Base-by-base conservation (phyloP, 257 asterid genomes). In the Penstemon davidsonii region DNA sequence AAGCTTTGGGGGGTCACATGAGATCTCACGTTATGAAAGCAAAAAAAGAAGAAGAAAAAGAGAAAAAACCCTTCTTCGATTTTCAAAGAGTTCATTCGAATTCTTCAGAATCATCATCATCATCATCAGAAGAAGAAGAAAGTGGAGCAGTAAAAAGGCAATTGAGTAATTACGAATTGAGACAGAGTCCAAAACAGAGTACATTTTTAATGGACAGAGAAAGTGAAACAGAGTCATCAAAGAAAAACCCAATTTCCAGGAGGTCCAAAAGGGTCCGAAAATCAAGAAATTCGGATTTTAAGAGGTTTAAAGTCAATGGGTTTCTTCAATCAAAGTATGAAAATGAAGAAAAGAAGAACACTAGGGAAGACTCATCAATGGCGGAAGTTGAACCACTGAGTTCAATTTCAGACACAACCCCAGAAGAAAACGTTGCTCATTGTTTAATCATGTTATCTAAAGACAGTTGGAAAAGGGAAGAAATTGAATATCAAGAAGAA, bases 1-100 rank as follows among this genome's bases (percentile, higher is more conserved):
- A 86, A 74, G 96, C 98, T 75, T 62, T 92, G 5, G 98, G 98
- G 39, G 96, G 97, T 7, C 98, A 92, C 80, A 86, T 88, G 98
- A 92, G 95, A 86, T 92, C 93, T 52, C 98, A 92, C 78, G 75
- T 82, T 84, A 78, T 80, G 88, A 75, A 68, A 41, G 60, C 70
- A 2, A 54, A 55, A 33, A 46, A 43, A 39, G 12, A 55, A 5
- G 13, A 52, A 0, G 70, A 71, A n/a, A 62, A 45, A n/a, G 44
- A 47, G 18, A 56, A 60, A 7, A 68, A 64, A 0, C 54, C 4
- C 18, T 36, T 52, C 8, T 55, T 45, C 25, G 82, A 76, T 70
- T 71, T 72, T 63, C 82, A 62, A 18, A 68, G 80, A 0, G 56
- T 73, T 6, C 61, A 76, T 13, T 79, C 77, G 3, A 62, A 51